Conservation (phyloP, 306 rosid genomes). For the Dalbergia cultrata region DNA sequence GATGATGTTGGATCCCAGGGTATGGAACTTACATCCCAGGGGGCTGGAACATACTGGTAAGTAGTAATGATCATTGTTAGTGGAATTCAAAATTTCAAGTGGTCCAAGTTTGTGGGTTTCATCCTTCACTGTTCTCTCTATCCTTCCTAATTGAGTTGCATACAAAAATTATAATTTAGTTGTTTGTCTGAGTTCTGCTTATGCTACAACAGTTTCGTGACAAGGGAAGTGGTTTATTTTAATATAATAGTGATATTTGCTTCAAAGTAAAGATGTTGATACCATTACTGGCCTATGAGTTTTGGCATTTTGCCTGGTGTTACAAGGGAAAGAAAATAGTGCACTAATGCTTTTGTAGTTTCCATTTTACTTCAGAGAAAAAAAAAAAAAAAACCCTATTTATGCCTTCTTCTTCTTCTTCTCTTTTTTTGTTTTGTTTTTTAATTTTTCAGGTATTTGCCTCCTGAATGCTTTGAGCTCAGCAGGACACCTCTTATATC, state of each 20-base stretch:
- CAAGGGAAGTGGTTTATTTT: not conserved
- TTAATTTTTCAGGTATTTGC: constrained; percentile 81
- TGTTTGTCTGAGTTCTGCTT: not conserved
- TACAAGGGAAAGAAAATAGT: no score
- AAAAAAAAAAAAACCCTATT: no score
- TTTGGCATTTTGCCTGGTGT: no score
- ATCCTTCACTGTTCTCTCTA: constrained; percentile 4
- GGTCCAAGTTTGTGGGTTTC: constrained; percentile 30
- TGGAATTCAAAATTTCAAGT: constrained; percentile 35
- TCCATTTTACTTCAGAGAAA: not conserved
- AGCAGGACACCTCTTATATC: constrained; percentile 91
- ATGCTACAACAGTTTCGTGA: not conserved
- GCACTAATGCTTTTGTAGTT: no score
- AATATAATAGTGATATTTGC: no score
- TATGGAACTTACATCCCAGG: constrained; percentile 99
- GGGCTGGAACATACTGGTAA: constrained; percentile 99
- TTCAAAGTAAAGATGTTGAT: no score
- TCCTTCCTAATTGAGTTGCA: not conserved
- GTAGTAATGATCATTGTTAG: constrained; percentile 48
- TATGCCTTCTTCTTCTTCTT: not conserved
- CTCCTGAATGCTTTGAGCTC: constrained; percentile 99
- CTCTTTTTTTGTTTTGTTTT: not conserved
- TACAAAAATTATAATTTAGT: not conserved
- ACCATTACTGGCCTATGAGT: no score
- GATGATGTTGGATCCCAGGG: constrained; percentile 99